Percentiles rank a stretch among this genome's conserved stretches.
Conservation (phyloP, 495 filamentous ascomycete genomes). For the Aspergillus coremiiformis region DNA sequence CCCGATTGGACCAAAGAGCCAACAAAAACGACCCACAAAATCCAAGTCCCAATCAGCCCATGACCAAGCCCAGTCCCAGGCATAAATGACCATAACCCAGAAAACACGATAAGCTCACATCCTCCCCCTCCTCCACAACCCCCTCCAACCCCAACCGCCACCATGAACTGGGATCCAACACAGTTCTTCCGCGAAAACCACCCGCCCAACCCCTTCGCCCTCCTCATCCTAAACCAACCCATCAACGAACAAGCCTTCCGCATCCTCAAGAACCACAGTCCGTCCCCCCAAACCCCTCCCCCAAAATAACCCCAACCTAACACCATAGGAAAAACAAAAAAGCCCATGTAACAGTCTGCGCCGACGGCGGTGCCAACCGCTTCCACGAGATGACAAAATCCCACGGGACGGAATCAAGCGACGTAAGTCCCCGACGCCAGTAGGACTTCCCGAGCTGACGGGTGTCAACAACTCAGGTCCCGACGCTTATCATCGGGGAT, state of each 20-base stretch:
- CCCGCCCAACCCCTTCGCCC: slow-evolving; percentile 42
- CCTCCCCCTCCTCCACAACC: not conserved
- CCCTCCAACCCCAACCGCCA: not conserved
- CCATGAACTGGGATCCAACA: slow-evolving; percentile 42
- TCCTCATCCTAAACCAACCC: slow-evolving; percentile 67
- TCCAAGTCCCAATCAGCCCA: no score
- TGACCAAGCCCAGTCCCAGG: no score
- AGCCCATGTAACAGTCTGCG: slow-evolving; percentile 62
- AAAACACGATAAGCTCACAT: no score
- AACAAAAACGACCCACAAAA: no score
- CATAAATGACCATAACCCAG: no score
- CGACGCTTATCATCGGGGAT: slow-evolving; percentile 82
- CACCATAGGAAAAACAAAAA: slow-evolving; percentile 5
- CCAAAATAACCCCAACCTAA: no score
- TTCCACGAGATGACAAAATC: slow-evolving; percentile 51
- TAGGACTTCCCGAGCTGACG: no score
- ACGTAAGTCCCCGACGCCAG: slow-evolving; percentile 30
- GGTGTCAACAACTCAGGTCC: no score
- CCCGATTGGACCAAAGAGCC: no score
- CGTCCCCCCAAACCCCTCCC: slow-evolving; percentile 6
- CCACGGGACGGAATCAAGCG: slow-evolving; percentile 23
- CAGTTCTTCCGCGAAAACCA: slow-evolving; percentile 36
- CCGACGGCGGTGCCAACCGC: slow-evolving; percentile 86
- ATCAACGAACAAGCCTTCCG: slow-evolving; percentile 45
- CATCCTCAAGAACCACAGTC: slow-evolving; percentile 54